Evolutionary conservation across 2,329 filamentous ascomycete genomes (phyloP), one percentile per base, ranked within the genome.

Genomic region (Microcera coccophila): DNA sequence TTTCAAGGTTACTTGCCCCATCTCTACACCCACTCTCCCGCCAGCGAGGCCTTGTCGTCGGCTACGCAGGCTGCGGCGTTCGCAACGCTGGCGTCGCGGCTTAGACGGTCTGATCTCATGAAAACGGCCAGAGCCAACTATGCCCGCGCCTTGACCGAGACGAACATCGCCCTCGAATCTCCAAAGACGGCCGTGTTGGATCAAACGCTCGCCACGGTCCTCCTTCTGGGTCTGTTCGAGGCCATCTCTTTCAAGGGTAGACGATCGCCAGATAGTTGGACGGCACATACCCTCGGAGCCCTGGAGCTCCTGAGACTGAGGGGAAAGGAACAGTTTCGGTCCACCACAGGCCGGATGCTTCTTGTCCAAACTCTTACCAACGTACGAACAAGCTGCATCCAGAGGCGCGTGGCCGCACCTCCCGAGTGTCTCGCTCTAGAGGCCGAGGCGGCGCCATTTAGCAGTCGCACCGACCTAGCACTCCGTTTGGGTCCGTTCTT

Each of bases 1-100:
- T 61, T 59, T 20, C 48, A 58, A 4, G 16, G 10, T 9, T 61
- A 59, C 20, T 38, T 61, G 1, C 48, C 56, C 1, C 26, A 22
- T 8, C 47, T 60, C 10, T 59, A 48, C 28, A 24, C 39, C 3
- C 41, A 14, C 15, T 39, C 16, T 22, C 22, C 21, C 37, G 7
- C 22, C 22, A 12, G 12, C 7, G 49, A 57, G 9, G 52, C 48
- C 14, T 43, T 58, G 14, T 51, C 54, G 2, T 47, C 47, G 4
- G 54, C 57, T 2, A 49, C 58, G 28, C 45, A 45, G 3, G 58
- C 58, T 21, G 42, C 55, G 1, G 45, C 57, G 10, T 48, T 60
- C 14, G 58, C 58, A 12, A 52, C 55, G 3, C 48, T 58, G 19
- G 52, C 52, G 8, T 43, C 47, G 4, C 49, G 47, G 16, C 26